Conservation (phyloP, 2,329 filamentous ascomycete species). For the Lachnellula hyalina region DNA sequence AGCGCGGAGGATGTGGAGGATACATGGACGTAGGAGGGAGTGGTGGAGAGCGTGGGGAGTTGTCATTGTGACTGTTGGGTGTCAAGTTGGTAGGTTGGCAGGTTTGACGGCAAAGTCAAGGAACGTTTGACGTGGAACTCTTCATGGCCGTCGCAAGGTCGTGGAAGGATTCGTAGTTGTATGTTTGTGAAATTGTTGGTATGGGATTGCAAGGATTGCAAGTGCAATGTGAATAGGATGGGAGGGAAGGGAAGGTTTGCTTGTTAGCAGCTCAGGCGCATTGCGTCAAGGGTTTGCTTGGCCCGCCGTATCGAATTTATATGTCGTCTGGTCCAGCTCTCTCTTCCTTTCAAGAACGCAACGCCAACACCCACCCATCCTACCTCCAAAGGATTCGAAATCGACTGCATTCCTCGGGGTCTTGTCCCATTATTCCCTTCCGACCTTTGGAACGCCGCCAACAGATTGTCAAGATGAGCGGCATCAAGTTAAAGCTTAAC, state of each 20-base stretch:
- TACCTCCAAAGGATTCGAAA: not conserved
- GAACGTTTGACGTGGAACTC: slow-evolving; percentile 11
- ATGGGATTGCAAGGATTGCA: not conserved
- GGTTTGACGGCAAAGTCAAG: slow-evolving; percentile 16
- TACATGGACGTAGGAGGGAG: slow-evolving; percentile 76
- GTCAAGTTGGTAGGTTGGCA: not conserved
- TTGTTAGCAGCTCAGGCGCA: not conserved
- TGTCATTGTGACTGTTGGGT: slow-evolving; percentile 23
- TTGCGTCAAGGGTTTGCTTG: not conserved
- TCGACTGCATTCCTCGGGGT: not conserved
- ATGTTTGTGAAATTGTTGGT: slow-evolving; percentile 1
- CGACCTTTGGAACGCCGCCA: not conserved
- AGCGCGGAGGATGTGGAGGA: slow-evolving; percentile 87
- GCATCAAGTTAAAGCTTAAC: slow-evolving; percentile 25
- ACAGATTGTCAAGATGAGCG: slow-evolving; percentile 20
- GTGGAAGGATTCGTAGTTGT: not conserved
- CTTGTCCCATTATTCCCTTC: not conserved
- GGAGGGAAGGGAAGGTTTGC: not conserved
- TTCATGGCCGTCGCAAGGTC: slow-evolving; percentile 18
- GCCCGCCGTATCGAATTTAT: not conserved
- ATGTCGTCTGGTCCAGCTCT: not conserved
- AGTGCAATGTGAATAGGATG: not conserved
- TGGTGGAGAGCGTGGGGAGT: slow-evolving; percentile 56
- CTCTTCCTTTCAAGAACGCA: not conserved
- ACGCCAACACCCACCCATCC: not conserved